Base-by-base conservation (phyloP, 2,329 filamentous ascomycete species). In the Fusarium nematophilum region DNA sequence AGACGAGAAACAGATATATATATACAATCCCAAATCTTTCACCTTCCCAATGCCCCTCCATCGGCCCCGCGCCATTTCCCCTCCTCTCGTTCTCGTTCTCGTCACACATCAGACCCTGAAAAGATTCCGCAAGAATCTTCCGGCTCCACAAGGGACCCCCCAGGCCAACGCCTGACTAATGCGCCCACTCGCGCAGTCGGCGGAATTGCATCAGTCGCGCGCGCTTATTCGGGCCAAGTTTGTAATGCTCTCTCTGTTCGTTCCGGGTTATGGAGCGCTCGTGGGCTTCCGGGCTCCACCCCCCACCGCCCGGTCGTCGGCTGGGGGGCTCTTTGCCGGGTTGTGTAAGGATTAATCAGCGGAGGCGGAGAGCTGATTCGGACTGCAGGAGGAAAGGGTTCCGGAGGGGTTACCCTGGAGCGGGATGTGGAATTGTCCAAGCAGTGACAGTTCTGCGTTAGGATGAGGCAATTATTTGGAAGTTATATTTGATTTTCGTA, bases 301-400 rank as follows among this genome's bases (percentile, higher is more conserved):
- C 4, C 6, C 21, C 21, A 21, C 4, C 17, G 10, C n/a, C 27
- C 15, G 40, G 17, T 13, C 26, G 9, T 11, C 10, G 6, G 29
- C 23, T 26, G n/a, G 43, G 30, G 31, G n/a, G n/a, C n/a, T n/a
- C n/a, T n/a, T n/a, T 21, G 25, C 8, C 31, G 43, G 44, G 23
- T 40, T 49, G 29, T 49, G 46, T 42, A 34, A 49, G 45, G 34
- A 49, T 49, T 49, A n/a, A 30, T 49, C 33, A 49, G 46, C 46
- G 15, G 30, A n/a, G n/a, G n/a, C n/a, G n/a, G n/a, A n/a, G 21
- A 21, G 21, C 21, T 13, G n/a, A 5, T 34, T 7, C 31, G 31
- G 31, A 17, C 11, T 18, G 29, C 17, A 25, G 17, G 36, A 2
- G 26, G 26, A 30, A 18, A 21, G 15, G 18, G 14, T 3, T 3